A percentile compares a stretch with the other conserved stretches of the same genome.
Evolutionary conservation across 169 alveolate genomes (phyloP).

Genomic region (Plasmodium yoelii): DNA sequence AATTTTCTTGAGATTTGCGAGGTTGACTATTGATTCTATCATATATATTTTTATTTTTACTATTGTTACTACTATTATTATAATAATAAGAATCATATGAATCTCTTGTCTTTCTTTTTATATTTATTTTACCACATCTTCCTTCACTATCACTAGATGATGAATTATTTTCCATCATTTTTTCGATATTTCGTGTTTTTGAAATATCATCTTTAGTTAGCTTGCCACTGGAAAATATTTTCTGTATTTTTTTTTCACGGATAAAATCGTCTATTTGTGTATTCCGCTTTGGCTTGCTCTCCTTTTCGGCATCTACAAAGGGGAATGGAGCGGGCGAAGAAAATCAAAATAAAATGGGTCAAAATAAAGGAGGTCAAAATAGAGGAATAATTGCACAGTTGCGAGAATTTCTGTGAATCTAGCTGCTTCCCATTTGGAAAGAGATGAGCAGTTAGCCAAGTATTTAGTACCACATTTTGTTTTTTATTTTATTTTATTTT

Average conservation of each 20-base stretch:
- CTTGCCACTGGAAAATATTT: slow-evolving; percentile 23
- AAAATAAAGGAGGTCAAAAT: background rate
- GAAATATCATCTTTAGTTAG: slow-evolving; percentile 62
- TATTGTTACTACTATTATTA: no score
- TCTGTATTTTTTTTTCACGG: slow-evolving; percentile 49
- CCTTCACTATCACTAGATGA: slow-evolving; percentile 43
- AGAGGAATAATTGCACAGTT: background rate
- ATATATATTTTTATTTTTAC: no score
- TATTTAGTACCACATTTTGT: no score
- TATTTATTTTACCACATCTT: background rate
- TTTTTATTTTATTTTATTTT: no score
- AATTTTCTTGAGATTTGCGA: background rate
- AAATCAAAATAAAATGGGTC: no score
- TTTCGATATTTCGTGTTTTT: slow-evolving; percentile 50
- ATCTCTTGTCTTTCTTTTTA: slow-evolving; percentile 50
- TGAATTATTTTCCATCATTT: slow-evolving; percentile 47
- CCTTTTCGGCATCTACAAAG: slow-evolving; percentile 31
- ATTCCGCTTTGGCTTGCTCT: slow-evolving; percentile 15
- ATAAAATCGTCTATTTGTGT: slow-evolving; percentile 30
- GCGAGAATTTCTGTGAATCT: background rate
- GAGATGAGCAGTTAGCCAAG: no score
- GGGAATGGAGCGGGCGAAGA: background rate
- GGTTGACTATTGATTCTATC: no score
- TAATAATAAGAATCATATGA: slow-evolving; percentile 17
- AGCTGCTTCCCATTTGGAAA: no score